Evolutionary conservation across 768 basidiomycete genomes (phyloP).

Genomic region (Solioccasus polychromus): DNA sequence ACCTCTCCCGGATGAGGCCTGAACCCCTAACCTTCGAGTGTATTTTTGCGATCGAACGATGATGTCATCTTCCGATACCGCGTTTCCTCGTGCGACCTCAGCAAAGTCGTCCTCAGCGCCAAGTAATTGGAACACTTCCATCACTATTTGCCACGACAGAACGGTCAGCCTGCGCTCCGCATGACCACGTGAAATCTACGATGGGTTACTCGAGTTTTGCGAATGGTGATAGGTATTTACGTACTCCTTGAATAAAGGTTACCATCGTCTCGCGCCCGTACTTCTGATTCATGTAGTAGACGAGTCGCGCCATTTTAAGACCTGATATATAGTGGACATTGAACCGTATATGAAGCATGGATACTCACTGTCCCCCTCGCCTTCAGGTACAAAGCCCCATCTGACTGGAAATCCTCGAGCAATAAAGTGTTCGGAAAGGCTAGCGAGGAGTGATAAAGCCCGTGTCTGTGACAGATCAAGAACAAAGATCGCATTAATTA

Average conservation of each 20-base stretch:
- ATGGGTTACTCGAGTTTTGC: constrained; percentile 1
- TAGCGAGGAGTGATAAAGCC: constrained; percentile 60
- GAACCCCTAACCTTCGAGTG: constrained; percentile 47
- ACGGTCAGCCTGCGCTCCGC: constrained; percentile 29
- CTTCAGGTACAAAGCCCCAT: constrained; percentile 82
- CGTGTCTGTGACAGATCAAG: constrained; percentile 72
- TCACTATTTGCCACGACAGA: constrained; percentile 45
- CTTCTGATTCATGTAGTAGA: constrained; percentile 62
- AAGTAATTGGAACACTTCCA: constrained; percentile 38
- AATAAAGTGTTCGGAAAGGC: constrained; percentile 67
- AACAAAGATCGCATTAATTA: constrained; percentile 80
- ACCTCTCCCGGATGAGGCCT: constrained; percentile 42
- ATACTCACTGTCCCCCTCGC: constrained; percentile 38
- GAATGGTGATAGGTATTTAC: not conserved
- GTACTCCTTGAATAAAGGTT: constrained; percentile 55
- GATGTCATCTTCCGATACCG: constrained; percentile 27
- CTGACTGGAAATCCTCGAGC: constrained; percentile 70
- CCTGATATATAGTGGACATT: constrained; percentile 36
- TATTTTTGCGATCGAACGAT: constrained; percentile 53
- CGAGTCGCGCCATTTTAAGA: constrained; percentile 65
- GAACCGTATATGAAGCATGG: not conserved
- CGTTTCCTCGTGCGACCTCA: constrained; percentile 34
- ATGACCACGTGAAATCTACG: constrained; percentile 40
- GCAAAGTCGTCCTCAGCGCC: constrained; percentile 37
- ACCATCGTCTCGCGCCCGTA: constrained; percentile 65